Evolutionary conservation across 805 yeast species (phyloP), one percentile per base, ranked within the genome.

Genomic region (Cyberlindnera subsufficiens): DNA sequence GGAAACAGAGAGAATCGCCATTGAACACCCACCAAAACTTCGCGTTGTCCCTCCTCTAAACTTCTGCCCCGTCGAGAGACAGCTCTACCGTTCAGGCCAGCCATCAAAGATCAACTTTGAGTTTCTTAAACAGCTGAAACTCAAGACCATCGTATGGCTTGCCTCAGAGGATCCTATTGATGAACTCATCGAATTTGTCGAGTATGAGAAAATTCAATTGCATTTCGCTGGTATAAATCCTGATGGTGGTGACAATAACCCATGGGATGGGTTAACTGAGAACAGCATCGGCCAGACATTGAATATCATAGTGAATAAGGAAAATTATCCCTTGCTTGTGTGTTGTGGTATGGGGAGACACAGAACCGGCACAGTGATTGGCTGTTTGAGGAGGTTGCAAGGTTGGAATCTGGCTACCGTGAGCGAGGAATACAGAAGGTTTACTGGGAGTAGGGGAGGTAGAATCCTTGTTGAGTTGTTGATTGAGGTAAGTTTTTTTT

Each of bases 281-380:
- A 72, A 77, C 34, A 78, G 95, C 18, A 88, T 91, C 41, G 76
- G 78, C 22, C 80, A 79, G 47, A 95, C 96, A 1, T 65, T 91
- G 47, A 84, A 82, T 47, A 72, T 88, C 30, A 84, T 91, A 16
- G 77, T 82, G 35, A 76, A 86, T 53, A 74, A 74, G 49, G 72
- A 77, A n/a, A 78, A 80, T 59, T 86, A 87, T 56, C 98, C 99
- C 0, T 55, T 93, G 47, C 67, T 93, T 39, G 90, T 90, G 5
- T 93, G 98, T 62, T 93, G 98, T 56, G 96, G 97, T 13, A 93
- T 93, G 99, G 99, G 99, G 0, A 71, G 99, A 52, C 99, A 91
- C 63, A 72, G 99, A 51, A 90, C 98, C 0, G 99, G 99, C 1
- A 90, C 98, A 0, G 96, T 93, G 3, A 79, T 93, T 46, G 99